Evolutionary conservation across 257 asterid species (phyloP), one percentile per base, ranked within the genome.

Genomic region (Vinca minor): DNA sequence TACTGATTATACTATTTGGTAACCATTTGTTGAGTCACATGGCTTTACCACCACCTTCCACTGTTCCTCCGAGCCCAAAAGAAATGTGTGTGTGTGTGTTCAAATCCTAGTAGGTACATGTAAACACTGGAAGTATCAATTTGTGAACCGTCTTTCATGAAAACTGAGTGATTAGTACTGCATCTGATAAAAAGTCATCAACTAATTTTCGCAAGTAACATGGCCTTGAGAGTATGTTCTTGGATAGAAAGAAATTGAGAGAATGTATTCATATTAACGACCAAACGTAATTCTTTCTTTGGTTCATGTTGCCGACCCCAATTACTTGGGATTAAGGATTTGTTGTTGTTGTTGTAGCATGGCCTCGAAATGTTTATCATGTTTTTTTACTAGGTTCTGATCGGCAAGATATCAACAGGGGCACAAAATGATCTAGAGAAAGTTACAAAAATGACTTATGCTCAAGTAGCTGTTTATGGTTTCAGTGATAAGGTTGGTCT

Each of bases 391-490:
- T 52, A 89, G 95, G 95, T 91, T 61, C 66, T 91, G 74, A 63
- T 91, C 15, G 98, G 98, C 56, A 88, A 74, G 82, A 86, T 91
- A 63, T 88, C 96, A 31, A 91, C 96, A 0, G 98, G 96, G 23
- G 98, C 96, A 42, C 98, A 91, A 77, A 85, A 91, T 64, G 96
- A 88, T 69, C 76, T 88, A 80, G 98, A 91, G 78, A 91, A 85
- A 68, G 96, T 91, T n/a, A 86, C 98, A 7, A 84, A 84, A 71
- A 84, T 91, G 88, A 86, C 96, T 4, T 86, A 91, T 32, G 87
- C 85, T 61, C 96, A 91, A 74, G 94, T 88, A 20, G 94, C 95
- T 2, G 82, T 86, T 8, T 86, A 91, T 35, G 96, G 95, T 52
- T 91, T 88, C 76, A 88, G 96, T 59, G 94, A 91, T 42, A 91